Base-by-base conservation (phyloP, 2,329 filamentous ascomycete genomes). In the Colletotrichum orchidophilum region DNA sequence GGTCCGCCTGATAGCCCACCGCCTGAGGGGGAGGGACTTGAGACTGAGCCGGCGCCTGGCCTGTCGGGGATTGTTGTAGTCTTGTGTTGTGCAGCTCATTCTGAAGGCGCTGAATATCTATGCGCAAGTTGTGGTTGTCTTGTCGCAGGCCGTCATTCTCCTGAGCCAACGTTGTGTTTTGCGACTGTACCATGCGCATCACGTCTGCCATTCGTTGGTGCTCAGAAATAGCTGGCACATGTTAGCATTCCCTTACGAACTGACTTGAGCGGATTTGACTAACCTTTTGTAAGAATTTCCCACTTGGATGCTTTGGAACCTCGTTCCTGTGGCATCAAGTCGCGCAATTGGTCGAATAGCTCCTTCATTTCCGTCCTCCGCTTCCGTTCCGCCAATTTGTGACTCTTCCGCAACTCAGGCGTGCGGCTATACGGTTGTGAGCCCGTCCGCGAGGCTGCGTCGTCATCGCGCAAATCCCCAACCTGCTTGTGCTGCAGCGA, bases 281-380 rank as follows among this genome's bases (percentile, higher is more conserved):
- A 83, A 95, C 94, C 93, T 85, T 96, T 96, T 3, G 93, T 95
- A 18, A 97, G 79, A 59, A 96, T 95, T 76, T 97, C 94, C 94
- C 94, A 97, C 76, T 97, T 97, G 75, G 93, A 95, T 0, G 94
- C 94, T 79, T 96, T 97, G 27, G 92, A 92, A 1, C 94, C 94
- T 18, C 94, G 90, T 76, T 94, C 93, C 75, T 94, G 92, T 1
- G 93, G 93, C 83, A 96, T 91, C 46, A 94, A 85, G 74, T 93
- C 91, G 75, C 94, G 90, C 9, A 96, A 83, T 75, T 94, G 92
- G 74, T 96, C 94, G 77, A 96, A 96, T 0, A 96, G 83, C 76
- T 94, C 92, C 82, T 96, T 96, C 94, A 96, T 96, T 79, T 96
- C 94, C 9, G 93, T 95, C 72, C 94, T 86, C 49, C 94, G 88